Base-by-base conservation (phyloP, 768 basidiomycete genomes). In the Macrolepiota albuminosa region DNA sequence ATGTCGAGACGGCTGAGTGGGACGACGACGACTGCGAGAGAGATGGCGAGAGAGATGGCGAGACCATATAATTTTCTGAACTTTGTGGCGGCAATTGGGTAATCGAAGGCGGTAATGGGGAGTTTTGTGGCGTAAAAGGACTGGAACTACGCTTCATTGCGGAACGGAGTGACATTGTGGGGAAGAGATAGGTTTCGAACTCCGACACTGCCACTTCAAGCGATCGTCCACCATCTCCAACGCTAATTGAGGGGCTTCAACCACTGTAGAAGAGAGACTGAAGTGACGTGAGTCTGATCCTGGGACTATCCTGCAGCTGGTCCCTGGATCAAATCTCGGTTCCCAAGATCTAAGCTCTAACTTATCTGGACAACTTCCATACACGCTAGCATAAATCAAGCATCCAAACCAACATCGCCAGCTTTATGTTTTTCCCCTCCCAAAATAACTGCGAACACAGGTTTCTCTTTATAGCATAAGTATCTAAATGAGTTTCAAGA, bases 141-240 rank as follows among this genome's bases (percentile, higher is more conserved):
- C 66, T 63, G 29, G 76, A 71, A 0, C 72, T 49, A 51, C 78
- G 76, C 69, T 85, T 86, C 66, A 86, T 73, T 18, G 84, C 84
- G 4, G 84, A 83, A 56, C 84, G 80, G 11, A 84, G 75, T 31
- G 76, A 68, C 42, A 66, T 71, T 36, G 24, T 10, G 52, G 24
- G 47, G 24, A 54, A 26, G 60, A 59, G 55, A 62, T 14, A 7
- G 46, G 21, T 64, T 67, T 63, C 39, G 48, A 61, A 63, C 63
- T 63, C 61, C 68, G 62, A 64, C 62, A 42, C 10, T 21, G 45
- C 58, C 21, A 21, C 11, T 18, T 45, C 43, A 11, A 4, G n/a
- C 24, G n/a, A 46, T 33, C 42, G 42, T 13, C 46, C 36, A 37
- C 9, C 46, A 50, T 45, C 50, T 29, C 24, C 4, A 10, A 29